Evolutionary conservation across 2,329 filamentous ascomycete genomes (phyloP).

Genomic region (Neodidymelliopsis sp.): DNA sequence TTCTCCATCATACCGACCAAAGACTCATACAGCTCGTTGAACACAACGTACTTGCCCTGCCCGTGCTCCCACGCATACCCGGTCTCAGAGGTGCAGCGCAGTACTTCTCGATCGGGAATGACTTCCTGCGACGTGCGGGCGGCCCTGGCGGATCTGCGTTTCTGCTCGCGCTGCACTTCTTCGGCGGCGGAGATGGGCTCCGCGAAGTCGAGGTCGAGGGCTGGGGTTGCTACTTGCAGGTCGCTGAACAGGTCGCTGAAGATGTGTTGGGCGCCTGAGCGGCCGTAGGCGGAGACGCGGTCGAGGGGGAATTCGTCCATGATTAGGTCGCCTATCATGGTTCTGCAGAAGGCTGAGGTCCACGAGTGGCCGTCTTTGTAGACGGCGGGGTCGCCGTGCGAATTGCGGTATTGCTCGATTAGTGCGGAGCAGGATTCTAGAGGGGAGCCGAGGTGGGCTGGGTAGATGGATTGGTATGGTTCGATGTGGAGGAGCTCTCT

Average conservation of each 20-base stretch:
- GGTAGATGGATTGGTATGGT: neutral
- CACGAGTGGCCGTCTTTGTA: conserved; percentile 13
- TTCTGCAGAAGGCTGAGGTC: conserved; percentile 15
- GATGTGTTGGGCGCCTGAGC: neutral
- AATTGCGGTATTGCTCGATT: neutral
- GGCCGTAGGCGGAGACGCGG: neutral
- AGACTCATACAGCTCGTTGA: conserved; percentile 4
- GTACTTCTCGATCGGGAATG: no score
- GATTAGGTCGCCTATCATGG: conserved; percentile 20
- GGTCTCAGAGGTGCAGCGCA: no score
- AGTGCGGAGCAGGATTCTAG: neutral
- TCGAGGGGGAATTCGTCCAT: conserved; percentile 21
- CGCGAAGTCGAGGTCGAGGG: no score
- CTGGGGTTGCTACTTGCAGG: neutral
- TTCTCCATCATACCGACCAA: conserved; percentile 17
- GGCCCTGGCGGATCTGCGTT: no score
- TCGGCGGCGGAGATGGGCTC: no score
- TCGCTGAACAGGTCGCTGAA: neutral
- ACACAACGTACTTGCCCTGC: neutral
- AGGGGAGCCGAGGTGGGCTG: neutral
- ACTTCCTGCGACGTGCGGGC: no score
- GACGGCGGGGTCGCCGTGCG: rapidly evolving
- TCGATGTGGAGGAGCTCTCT: conserved; percentile 2
- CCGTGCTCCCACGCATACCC: neutral
- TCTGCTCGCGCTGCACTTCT: no score